Evolutionary conservation across 2,329 filamentous ascomycete genomes (phyloP), one percentile per base, ranked within the genome.

Genomic region (Pseudocercospora crystallina): DNA sequence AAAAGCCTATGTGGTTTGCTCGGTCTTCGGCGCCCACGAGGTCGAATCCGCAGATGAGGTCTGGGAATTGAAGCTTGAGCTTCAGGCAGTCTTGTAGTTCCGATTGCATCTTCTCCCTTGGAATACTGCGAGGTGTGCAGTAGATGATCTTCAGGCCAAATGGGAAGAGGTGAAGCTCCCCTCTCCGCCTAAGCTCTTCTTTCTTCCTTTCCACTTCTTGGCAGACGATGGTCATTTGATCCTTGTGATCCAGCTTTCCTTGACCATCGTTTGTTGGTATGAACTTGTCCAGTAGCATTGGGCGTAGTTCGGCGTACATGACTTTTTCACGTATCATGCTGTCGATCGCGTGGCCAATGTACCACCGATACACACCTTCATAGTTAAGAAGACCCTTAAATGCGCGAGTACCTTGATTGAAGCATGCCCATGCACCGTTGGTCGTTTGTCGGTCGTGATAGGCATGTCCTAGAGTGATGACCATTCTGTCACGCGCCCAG

Each of bases 331-430:
- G 62, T 15, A 82, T 77, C 65, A 88, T 83, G 53, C 82, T 79
- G 50, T 83, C 71, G 9, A 87, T 79, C 14, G 81, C 82, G 2
- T 71, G 65, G 8, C 73, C 70, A 2, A 84, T 85, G 59, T 89
- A 89, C 65, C 70, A 73, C 40, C 73, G 72, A 62, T 83, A 87
- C 3, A 83, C 82, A 3, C 73, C 75, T 62, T 82, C 78, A 59
- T 87, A 87, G 63, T 85, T 85, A 61, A 87, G 79, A 0, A 89
- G 72, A 0, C 85, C 85, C 63, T 89, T 88, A 78, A 88, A 87
- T 72, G 85, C 85, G 43, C 83, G 77, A 3, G 85, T 89, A 3
- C 84, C 77, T 42, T 79, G 77, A 57, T 87, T 87, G 67, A 90
- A 90, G n/a, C 73, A 73, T 5, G 77, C 76, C 78, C 78, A 80